These are phyloP conservation scores for Suillus sp. DNA, from an alignment of 768 basidiomycete species.

Conservation along the genomic window DNA sequence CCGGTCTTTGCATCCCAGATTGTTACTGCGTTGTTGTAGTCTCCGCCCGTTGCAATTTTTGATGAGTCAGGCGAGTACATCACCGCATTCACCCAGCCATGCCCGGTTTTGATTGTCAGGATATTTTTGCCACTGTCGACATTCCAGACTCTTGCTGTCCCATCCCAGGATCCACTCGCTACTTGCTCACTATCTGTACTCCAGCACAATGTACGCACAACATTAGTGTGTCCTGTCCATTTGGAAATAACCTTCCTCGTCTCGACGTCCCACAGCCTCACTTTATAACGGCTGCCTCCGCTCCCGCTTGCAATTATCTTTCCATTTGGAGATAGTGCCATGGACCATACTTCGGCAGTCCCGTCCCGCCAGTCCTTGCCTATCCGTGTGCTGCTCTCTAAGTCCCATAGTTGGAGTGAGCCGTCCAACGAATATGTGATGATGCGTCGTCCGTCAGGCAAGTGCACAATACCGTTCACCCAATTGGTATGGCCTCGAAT, in stretches of 20 bases:
- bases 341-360: neutral
- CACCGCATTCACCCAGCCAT: neutral
- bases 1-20: neutral
- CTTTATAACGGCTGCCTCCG: too few relatives aligned
- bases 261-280: neutral
- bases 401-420: too few relatives aligned
- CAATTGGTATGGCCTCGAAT: too few relatives aligned
- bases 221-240: neutral
- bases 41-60: neutral
- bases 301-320: neutral
- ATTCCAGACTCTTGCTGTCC: neutral
- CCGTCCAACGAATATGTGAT: too few relatives aligned
- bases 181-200: neutral
- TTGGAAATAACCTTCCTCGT: neutral
- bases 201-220: neutral
- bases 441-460: too few relatives aligned
- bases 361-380: neutral
- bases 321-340: neutral
- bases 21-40: neutral
- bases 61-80: neutral
- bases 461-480: too few relatives aligned
- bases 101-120: neutral
- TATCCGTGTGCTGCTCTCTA: neutral
- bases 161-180: neutral
- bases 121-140: neutral